These are phyloP conservation scores for Fusarium coffeatum DNA, from an alignment of 2,329 filamentous ascomycete genomes.

Conservation along the genomic window DNA sequence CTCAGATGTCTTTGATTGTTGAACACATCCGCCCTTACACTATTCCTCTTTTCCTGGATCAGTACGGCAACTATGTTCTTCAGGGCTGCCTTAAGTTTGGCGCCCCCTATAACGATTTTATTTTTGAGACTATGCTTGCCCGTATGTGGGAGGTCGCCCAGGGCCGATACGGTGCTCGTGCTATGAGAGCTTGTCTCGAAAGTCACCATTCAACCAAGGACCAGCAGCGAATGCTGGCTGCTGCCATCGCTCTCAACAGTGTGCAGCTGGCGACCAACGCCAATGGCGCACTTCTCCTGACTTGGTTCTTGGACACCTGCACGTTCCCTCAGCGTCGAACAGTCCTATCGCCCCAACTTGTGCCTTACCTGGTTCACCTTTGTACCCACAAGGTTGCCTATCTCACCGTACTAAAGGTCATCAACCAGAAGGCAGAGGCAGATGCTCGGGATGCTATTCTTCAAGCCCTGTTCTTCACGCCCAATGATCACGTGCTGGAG, in stretches of 20 bases:
- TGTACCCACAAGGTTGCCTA: slow-evolving; percentile 99
- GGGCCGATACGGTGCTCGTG: slow-evolving; percentile 92
- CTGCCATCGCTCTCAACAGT: slow-evolving; percentile 94
- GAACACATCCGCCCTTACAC: slow-evolving; percentile 87
- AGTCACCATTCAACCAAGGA: slow-evolving; percentile 95
- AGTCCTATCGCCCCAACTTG: slow-evolving; percentile 89
- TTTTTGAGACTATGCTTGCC: slow-evolving; percentile 96
- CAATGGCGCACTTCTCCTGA: slow-evolving; percentile 92
- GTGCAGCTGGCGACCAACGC: slow-evolving; percentile 96
- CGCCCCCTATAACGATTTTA: slow-evolving; percentile 90
- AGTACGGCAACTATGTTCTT: slow-evolving; percentile 98
- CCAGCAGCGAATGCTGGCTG: slow-evolving; percentile 93
- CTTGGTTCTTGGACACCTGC: slow-evolving; percentile 98
- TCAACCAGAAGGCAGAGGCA: slow-evolving; percentile 95
- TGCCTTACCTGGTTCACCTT: slow-evolving; percentile 91
- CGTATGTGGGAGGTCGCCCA: slow-evolving; percentile 94
- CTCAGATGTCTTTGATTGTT: slow-evolving; percentile 86
- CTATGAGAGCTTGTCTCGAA: slow-evolving; percentile 96
- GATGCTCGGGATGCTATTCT: slow-evolving; percentile 92
- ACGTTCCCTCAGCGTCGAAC: slow-evolving; percentile 92
- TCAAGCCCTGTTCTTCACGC: slow-evolving; percentile 91
- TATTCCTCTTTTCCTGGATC: slow-evolving; percentile 92
- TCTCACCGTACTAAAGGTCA: slow-evolving; percentile 95
- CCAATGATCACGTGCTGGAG: slow-evolving; percentile 86
- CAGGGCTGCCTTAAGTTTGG: slow-evolving; percentile 96